phyloP scores from a whole-genome alignment of 306 rosid species.

The Dryas octopetala region DNA sequence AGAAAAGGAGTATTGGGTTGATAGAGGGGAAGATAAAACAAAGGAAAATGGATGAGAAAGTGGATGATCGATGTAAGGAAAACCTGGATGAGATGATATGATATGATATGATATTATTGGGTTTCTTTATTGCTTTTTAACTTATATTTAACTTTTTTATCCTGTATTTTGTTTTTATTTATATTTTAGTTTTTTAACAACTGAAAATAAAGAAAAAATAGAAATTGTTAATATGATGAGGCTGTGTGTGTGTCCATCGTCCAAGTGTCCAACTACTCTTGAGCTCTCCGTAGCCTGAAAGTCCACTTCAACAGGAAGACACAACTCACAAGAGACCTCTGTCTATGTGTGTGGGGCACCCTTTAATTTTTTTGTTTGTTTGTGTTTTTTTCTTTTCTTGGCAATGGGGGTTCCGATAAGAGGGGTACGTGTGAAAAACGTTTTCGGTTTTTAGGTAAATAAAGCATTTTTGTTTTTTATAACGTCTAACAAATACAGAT shows the following conservation, averaged over 20 bases:
- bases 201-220: not conserved
- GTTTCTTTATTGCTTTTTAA: not conserved
- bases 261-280: not conserved
- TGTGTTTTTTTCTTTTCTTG: not conserved
- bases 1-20: conserved; percentile 10
- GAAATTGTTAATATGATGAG: not conserved
- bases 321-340: not conserved
- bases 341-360: too few species aligned
- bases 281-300: not conserved
- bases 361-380: too few species aligned
- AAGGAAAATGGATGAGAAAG: conserved; percentile 27
- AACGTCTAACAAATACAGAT: too few species aligned
- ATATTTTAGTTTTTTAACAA: not conserved
- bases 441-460: too few species aligned
- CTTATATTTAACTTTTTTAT: not conserved
- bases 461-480: too few species aligned
- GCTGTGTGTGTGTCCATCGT: not conserved
- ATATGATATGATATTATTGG: conserved; percentile 10
- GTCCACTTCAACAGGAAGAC: not conserved
- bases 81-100: not conserved
- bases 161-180: not conserved
- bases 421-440: too few species aligned
- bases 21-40: conserved; percentile 1
- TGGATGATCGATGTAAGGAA: conserved; percentile 29
- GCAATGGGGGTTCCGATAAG: too few species aligned